phyloP scores from a whole-genome alignment of 202 grass and related monocot species.

The Schoenoplectus triqueter region DNA sequence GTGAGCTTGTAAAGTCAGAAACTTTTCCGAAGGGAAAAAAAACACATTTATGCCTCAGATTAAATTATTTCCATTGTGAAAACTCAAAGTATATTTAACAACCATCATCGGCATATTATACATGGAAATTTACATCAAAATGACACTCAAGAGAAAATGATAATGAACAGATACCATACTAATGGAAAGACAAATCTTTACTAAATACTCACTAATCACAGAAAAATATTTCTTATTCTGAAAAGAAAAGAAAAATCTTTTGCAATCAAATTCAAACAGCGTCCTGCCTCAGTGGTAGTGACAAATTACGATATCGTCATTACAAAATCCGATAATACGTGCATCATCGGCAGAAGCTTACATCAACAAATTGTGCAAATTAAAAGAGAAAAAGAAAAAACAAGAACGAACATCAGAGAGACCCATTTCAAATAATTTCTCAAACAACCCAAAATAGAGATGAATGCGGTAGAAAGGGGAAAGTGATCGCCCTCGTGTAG shows the following conservation, averaged over 20 bases:
- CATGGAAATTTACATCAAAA: background rate
- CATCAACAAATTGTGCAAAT: background rate
- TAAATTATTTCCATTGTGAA: slow-evolving; percentile 34
- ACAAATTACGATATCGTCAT: slow-evolving; percentile 46
- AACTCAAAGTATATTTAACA: slow-evolving; percentile 50
- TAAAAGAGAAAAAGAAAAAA: background rate
- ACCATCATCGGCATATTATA: slow-evolving; percentile 39
- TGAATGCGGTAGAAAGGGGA: background rate
- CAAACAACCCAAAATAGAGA: background rate
- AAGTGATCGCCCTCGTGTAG: background rate
- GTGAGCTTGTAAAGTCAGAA: too few species aligned
- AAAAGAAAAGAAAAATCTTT: background rate
- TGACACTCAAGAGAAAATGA: background rate
- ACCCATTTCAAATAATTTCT: slow-evolving; percentile 23
- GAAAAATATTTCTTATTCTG: background rate
- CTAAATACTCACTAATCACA: background rate
- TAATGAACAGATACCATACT: background rate
- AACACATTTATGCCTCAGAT: slow-evolving; percentile 25
- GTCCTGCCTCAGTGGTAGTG: slow-evolving; percentile 53
- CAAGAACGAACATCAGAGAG: slow-evolving; percentile 22
- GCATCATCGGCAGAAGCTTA: slow-evolving; percentile 39
- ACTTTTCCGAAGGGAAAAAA: too few species aligned
- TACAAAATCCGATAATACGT: slow-evolving; percentile 39
- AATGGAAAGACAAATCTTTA: background rate
- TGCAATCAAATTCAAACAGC: background rate